Evolutionary conservation across 495 filamentous ascomycete species (phyloP).

Genomic region (Chaetomidium leptoderma): DNA sequence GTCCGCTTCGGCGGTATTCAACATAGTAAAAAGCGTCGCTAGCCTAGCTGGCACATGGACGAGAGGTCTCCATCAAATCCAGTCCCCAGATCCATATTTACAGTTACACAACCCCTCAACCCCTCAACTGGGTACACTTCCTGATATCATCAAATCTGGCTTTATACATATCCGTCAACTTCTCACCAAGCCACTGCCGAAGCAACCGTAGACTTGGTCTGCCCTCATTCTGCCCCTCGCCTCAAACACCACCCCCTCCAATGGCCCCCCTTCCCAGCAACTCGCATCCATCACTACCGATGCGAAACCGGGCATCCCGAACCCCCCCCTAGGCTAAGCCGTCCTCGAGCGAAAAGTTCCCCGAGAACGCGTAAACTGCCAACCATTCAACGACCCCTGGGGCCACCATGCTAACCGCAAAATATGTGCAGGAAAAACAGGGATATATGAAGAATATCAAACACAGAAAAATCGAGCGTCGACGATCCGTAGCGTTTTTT

Average conservation of each 20-base stretch:
- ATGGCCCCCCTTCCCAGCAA: neutral
- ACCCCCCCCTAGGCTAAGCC: neutral
- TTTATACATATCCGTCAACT: neutral
- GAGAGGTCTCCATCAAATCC: neutral
- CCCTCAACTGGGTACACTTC: neutral
- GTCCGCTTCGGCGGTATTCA: neutral
- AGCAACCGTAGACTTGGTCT: neutral
- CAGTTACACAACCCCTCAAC: neutral
- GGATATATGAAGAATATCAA: neutral
- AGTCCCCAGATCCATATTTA: neutral
- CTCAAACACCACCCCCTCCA: neutral
- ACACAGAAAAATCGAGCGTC: neutral
- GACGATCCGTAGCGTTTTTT: neutral
- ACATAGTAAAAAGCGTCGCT: slow-evolving; percentile 2
- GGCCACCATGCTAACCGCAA: neutral
- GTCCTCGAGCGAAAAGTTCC: no score
- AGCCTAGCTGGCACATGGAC: neutral
- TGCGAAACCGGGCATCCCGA: neutral
- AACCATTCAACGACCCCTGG: neutral
- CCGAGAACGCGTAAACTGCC: no score
- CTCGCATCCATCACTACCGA: neutral
- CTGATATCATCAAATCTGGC: neutral
- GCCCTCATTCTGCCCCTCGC: neutral
- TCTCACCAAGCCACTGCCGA: neutral
- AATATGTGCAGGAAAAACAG: neutral